phyloP scores from a whole-genome alignment of 2,329 filamentous ascomycete genomes.

The Clarireedia hainanense region DNA sequence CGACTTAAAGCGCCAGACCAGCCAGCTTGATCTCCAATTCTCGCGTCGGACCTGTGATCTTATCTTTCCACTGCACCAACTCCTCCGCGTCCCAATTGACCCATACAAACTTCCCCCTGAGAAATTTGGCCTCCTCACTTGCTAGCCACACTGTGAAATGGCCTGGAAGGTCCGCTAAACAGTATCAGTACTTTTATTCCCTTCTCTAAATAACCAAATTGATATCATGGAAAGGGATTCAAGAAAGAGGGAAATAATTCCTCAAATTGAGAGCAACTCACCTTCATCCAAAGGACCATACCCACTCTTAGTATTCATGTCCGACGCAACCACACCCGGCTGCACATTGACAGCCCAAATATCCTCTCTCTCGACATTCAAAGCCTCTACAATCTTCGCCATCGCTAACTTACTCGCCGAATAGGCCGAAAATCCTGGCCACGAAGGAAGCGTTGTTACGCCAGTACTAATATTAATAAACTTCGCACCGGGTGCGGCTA shows the following conservation, averaged over 20 bases:
- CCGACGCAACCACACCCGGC: slow-evolving; percentile 29
- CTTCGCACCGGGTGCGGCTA: neutral
- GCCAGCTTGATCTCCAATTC: neutral
- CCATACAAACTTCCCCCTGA: slow-evolving; percentile 39
- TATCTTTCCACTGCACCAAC: slow-evolving; percentile 20
- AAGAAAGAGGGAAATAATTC: neutral
- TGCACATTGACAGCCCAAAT: slow-evolving; percentile 36
- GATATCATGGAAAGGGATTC: too few relatives aligned
- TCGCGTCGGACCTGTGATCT: neutral
- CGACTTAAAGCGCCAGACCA: neutral
- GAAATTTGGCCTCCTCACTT: slow-evolving; percentile 35
- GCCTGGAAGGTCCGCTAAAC: neutral
- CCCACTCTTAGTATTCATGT: slow-evolving; percentile 6
- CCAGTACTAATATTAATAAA: slow-evolving; percentile 9
- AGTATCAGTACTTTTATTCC: neutral
- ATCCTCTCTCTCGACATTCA: slow-evolving; percentile 33
- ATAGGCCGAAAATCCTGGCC: slow-evolving; percentile 31
- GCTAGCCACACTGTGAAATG: slow-evolving; percentile 5
- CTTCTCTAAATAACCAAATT: neutral
- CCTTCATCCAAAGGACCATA: neutral
- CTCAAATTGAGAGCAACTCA: neutral
- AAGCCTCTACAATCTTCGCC: slow-evolving; percentile 35
- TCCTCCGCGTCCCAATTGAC: slow-evolving; percentile 43
- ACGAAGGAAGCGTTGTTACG: slow-evolving; percentile 13
- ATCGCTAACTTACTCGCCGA: slow-evolving; percentile 35